Conservation (phyloP, 176 grass and related monocot genomes). For the Thinopyrum elongatum region DNA sequence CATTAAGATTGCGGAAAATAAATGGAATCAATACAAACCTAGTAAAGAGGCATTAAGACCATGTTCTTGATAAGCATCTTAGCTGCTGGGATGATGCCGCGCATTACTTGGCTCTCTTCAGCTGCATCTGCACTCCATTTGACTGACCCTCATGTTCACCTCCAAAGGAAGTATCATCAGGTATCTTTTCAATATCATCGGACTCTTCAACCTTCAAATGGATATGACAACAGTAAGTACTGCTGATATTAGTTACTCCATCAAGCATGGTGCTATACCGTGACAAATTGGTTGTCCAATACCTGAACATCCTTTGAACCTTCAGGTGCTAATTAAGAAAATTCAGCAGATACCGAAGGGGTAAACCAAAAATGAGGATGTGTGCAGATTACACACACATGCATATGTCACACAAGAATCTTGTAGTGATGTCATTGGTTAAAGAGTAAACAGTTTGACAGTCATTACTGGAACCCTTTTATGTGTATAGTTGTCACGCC, state of each 20-base stretch:
- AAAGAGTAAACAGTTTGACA: neutral
- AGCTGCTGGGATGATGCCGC: slow-evolving; percentile 75
- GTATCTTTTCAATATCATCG: slow-evolving; percentile 75
- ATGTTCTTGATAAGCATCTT: slow-evolving; percentile 90
- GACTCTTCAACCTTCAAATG: slow-evolving; percentile 77
- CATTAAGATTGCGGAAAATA: slow-evolving; percentile 18
- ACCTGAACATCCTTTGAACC: slow-evolving; percentile 93
- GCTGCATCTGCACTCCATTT: slow-evolving; percentile 32
- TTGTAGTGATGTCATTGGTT: neutral
- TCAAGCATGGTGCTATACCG: slow-evolving; percentile 58
- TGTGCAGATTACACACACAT: neutral
- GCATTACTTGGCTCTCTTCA: slow-evolving; percentile 45
- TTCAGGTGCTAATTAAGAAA: slow-evolving; percentile 75
- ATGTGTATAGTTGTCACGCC: neutral
- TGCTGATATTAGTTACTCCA: neutral
- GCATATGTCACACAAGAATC: slow-evolving; percentile 2
- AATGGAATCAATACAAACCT: slow-evolving; percentile 52
- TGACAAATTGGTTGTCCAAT: slow-evolving; percentile 84
- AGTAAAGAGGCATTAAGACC: slow-evolving; percentile 60
- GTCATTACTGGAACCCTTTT: neutral
- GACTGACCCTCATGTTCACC: slow-evolving; percentile 46
- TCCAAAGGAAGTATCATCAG: slow-evolving; percentile 53
- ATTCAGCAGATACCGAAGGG: slow-evolving; percentile 72
- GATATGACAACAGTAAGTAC: neutral
- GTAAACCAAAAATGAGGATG: neutral